Evolutionary conservation across 805 yeast species (phyloP), one percentile per base, ranked within the genome.

Genomic region (Candida schatavii): DNA sequence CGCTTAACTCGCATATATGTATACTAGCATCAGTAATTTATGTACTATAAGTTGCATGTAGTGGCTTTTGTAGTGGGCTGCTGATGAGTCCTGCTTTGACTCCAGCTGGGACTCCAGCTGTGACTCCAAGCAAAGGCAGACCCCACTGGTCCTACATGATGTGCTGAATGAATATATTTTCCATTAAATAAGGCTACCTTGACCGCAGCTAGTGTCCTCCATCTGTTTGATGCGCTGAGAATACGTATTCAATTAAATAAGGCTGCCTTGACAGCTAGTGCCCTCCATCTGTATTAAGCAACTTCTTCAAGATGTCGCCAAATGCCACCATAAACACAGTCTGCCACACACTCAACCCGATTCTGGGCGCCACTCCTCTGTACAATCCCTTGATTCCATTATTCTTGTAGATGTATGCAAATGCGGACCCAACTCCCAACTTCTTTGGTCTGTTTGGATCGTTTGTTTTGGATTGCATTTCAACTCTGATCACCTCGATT

Each of bases 301-400:
- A 47, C 48, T 56, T 60, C 56, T 68, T 70, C 57, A 69, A 64
- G 33, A 89, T 87, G 60, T 93, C 99, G 63, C 98, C 99, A 52
- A 93, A 81, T 10, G 96, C 97, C 45, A 91, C 98, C 98, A 91
- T 91, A 65, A 95, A 91, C 35, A 91, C 88, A 2, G 98, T 91
- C 74, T 93, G 99, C 97, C 98, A 93, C 48, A 91, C 84, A 56
- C 98, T 95, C 50, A 93, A 77, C 43, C 96, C 97, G 52, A 93
- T 80, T 76, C 99, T 85, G 54, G 99, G 98, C 13, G 98, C 81
- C 35, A 90, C 97, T 61, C 99, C 99, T 65, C 96, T 79, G 64
- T 90, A 93, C 48, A 93, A 77, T 44, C 99, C 99, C 67, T 80
- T 81, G 45, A 90, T 46, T 52, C 99, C 99, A 60, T 83, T 87